Conservation (phyloP, 2,329 filamentous ascomycete genomes). For the Beauveria asiatica region DNA sequence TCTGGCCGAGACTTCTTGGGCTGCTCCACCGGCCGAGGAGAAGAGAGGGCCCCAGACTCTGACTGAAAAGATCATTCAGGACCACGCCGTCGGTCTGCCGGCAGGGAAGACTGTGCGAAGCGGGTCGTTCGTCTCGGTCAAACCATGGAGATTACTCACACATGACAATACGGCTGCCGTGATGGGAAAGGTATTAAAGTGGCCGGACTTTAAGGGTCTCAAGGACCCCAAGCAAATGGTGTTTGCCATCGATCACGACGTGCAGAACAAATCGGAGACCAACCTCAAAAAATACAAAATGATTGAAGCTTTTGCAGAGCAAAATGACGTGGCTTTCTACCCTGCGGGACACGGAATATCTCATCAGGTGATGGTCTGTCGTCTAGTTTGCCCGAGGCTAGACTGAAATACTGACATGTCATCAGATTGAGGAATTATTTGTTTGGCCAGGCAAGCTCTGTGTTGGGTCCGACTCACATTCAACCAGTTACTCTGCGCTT, state of each 20-base stretch:
- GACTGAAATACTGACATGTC: constrained; percentile 1
- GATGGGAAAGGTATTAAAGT: constrained; percentile 36
- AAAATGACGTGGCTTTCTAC: constrained; percentile 71
- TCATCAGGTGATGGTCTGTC: constrained; percentile 64
- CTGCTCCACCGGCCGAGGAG: background rate
- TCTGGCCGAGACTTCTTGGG: background rate
- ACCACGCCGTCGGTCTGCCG: constrained; percentile 66
- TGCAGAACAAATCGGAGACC: constrained; percentile 69
- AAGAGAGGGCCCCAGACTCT: constrained; percentile 61
- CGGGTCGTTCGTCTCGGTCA: constrained; percentile 76
- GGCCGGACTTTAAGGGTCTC: constrained; percentile 59
- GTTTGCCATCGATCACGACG: constrained; percentile 77
- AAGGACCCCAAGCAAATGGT: constrained; percentile 67
- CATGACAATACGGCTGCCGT: constrained; percentile 73
- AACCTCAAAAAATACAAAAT: constrained; percentile 77
- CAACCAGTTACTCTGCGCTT: constrained; percentile 77
- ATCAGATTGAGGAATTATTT: constrained; percentile 70
- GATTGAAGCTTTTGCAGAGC: constrained; percentile 73
- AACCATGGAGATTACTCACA: constrained; percentile 70
- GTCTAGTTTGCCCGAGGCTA: background rate
- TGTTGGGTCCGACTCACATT: constrained; percentile 72
- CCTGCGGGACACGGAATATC: constrained; percentile 74
- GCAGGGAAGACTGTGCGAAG: constrained; percentile 65
- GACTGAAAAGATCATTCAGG: constrained; percentile 88
- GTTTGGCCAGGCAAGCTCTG: constrained; percentile 75